Evolutionary conservation across 2,329 filamentous ascomycete genomes (phyloP).

Genomic region (Leptographium galeiforme): DNA sequence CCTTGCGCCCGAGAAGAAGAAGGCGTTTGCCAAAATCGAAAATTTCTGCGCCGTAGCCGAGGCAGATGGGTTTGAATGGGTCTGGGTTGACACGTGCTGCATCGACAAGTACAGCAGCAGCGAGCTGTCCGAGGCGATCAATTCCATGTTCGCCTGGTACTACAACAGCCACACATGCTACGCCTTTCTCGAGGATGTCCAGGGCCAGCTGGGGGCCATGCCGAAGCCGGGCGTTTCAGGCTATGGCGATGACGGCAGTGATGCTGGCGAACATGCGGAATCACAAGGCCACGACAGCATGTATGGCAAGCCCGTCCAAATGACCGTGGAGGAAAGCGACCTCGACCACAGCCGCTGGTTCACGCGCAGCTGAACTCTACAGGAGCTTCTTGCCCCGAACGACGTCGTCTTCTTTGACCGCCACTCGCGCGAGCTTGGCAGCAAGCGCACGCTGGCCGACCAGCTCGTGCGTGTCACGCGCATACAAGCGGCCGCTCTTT

Average conservation of each 20-base stretch:
- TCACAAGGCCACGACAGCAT: too few relatives aligned
- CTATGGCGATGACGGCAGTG: too few relatives aligned
- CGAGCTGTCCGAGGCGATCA: conserved; percentile 21
- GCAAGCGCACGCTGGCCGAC: conserved; percentile 12
- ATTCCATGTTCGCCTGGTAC: conserved; percentile 19
- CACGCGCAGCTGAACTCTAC: conserved; percentile 14
- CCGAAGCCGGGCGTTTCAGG: too few relatives aligned
- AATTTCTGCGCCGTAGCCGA: conserved; percentile 11
- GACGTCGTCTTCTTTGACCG: conserved; percentile 11
- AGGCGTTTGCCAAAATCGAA: conserved; percentile 16
- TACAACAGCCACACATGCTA: conserved; percentile 20
- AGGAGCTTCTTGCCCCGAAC: conserved; percentile 11
- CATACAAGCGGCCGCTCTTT: too few relatives aligned
- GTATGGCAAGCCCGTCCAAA: too few relatives aligned
- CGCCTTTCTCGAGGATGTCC: conserved; percentile 18
- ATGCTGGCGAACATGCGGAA: too few relatives aligned
- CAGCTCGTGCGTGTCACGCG: conserved; percentile 11
- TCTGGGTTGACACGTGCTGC: conserved; percentile 26
- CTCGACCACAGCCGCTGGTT: conserved; percentile 5
- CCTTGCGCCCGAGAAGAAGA: not conserved
- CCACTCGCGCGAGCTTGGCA: conserved; percentile 8
- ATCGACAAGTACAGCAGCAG: conserved; percentile 22
- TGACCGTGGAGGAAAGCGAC: too few relatives aligned
- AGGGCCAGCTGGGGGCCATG: not conserved
- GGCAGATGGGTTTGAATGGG: conserved; percentile 16